Conservation (phyloP, 2,329 filamentous ascomycete genomes). For the Pestalotiopsis sp. region DNA sequence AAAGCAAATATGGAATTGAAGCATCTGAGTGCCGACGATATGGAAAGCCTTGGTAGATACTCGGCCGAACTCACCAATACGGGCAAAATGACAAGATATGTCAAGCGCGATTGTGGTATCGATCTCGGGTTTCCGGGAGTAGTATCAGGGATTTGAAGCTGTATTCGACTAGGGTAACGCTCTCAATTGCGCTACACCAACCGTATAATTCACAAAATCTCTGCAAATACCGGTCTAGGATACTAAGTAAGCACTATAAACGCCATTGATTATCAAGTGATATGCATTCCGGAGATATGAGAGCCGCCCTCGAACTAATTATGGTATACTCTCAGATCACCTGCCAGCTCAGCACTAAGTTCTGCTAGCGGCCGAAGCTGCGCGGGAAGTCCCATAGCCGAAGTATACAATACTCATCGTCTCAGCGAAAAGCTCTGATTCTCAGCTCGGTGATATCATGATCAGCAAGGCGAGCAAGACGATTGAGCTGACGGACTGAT, state of each 20-base stretch:
- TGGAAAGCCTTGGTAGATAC: background rate
- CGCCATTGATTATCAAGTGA: no score
- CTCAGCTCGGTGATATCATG: background rate
- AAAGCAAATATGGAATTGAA: background rate
- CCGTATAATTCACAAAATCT: no score
- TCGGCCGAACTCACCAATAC: background rate
- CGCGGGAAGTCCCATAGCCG: background rate
- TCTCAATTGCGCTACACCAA: no score
- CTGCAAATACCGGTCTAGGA: no score
- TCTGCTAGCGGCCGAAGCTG: background rate
- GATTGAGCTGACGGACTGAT: no score
- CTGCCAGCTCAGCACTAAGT: background rate
- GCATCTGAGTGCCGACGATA: background rate
- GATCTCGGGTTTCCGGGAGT: background rate
- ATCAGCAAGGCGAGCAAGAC: background rate
- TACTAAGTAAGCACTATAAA: no score
- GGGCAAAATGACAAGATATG: background rate
- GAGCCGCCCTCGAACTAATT: background rate
- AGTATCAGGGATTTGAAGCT: background rate
- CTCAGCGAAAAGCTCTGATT: background rate
- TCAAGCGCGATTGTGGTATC: background rate
- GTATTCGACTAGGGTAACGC: no score
- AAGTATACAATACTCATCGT: background rate
- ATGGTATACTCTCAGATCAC: no score
- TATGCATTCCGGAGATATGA: no score